Base-by-base conservation (phyloP, 495 filamentous ascomycete genomes). In the Hypoxylon crocopeplum region DNA sequence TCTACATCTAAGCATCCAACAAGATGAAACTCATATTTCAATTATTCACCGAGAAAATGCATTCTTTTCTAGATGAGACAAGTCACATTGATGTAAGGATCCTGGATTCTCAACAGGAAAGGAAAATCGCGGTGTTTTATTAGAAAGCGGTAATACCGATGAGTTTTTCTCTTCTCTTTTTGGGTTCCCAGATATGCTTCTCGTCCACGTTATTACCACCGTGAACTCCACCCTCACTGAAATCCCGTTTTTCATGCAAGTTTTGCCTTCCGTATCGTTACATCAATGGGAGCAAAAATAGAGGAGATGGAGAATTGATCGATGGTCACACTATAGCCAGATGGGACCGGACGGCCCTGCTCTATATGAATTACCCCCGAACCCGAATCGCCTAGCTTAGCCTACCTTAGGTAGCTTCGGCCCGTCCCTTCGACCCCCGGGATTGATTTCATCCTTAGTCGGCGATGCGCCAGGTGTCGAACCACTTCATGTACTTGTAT, bases 401-500 rank as follows among this genome's bases (percentile, higher is more conserved):
- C 48, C 10, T 30, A 10, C 15, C 3, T 32, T 10, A 5, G 8
- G 13, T 38, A n/a, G 7, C 12, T 47, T 40, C n/a, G 27, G 30
- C 16, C 20, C 10, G 13, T 45, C 49, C 13, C 37, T 45, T 36
- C n/a, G 12, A 10, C 19, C 24, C 10, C 30, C 59, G 24, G 30
- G 38, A 13, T 37, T 24, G 21, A 40, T 39, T 29, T 15, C 8
- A 11, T 20, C 17, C n/a, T 69, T 77, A 82, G 69, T 89, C 84
- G 48, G 85, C 79, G 57, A 89, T 84, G 53, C 83, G 78, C 86
- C 86, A 88, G 38, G 69, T 77, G 56, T 79, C 76, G 54, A 96
- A 86, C 94, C 94, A 98, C 78, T 91, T 96, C 78, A 98, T 77
- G 77, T 98, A 91, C 64, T 77, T 83, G 84, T 91, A 98, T 72